Base-by-base conservation (phyloP, 805 yeast genomes). In the Vanderwaltozyma verrucispora region DNA sequence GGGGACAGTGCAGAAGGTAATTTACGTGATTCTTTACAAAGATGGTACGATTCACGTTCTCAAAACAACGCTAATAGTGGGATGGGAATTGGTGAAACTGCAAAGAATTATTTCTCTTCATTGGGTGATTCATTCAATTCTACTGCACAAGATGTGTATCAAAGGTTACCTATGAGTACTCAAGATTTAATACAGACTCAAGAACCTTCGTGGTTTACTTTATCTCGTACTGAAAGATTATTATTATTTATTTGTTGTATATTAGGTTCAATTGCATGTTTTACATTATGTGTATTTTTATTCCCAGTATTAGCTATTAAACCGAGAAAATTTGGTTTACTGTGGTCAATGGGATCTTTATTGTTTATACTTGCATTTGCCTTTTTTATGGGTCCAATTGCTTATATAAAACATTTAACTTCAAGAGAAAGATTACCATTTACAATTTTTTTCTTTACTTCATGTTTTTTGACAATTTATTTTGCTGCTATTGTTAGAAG, bases 281-380 rank as follows among this genome's bases (percentile, higher is more conserved):
- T 89, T 59, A 70, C 77, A 11, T 59, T 89, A 20, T 84, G 96
- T 46, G 73, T 89, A 44, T 75, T 86, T 33, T 62, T 89, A 50
- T 79, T 92, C 58, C 98, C 98, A 0, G 87, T 89, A 13, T 65
- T 92, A 45, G 88, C 95, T 2, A 63, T 87, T 35, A 80, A 83
- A 48, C 98, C 97, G 13, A 69, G 94, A 34, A 92, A 92, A 59
- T 89, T 92, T 56, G 96, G 94, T 11, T 64, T 78, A 47, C 54
- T 81, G 25, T 92, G 98, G 97, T 77, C 95, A 2, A 65, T 89
- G 62, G 98, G 97, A 0, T 82, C 95, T 2, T 54, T 92, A 12
- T 62, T 92, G 32, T 89, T 92, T 60, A 84, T 92, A 15, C 55
- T 84, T 5, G 84, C 95, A 26, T 92, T 92, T 62, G 96, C 95